These are phyloP conservation scores for Kickxella alabastrina DNA, from an alignment of 192 early-diverging fungal genomes.

Conservation along the genomic window DNA sequence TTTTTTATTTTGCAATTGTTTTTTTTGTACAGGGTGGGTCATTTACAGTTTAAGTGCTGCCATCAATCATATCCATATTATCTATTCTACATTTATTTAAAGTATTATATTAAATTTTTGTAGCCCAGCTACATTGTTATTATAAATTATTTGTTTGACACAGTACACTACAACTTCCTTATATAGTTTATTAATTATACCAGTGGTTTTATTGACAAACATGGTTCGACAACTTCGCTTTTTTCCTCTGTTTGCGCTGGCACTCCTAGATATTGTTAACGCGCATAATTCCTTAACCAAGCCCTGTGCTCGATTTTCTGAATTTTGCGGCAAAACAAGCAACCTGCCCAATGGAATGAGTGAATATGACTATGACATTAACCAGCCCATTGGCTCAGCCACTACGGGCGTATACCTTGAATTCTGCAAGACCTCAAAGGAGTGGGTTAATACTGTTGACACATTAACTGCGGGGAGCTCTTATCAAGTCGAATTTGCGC, in stretches of 20 bases:
- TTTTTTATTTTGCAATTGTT: too few species aligned
- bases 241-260: background rate
- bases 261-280: background rate
- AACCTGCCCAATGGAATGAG: background rate
- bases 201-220: background rate
- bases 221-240: background rate
- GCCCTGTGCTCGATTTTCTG: constrained; percentile 1
- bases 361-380: constrained; percentile 5
- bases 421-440: constrained; percentile 18
- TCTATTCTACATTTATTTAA: too few species aligned
- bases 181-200: background rate
- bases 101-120: background rate
- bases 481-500: constrained; percentile 42
- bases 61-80: background rate
- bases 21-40: background rate
- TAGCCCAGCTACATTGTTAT: background rate
- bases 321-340: background rate
- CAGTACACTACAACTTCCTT: background rate
- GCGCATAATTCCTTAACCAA: background rate
- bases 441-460: constrained; percentile 1
- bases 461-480: constrained; percentile 48
- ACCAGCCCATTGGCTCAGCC: constrained; percentile 14
- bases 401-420: constrained; percentile 13
- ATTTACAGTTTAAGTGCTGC: background rate
- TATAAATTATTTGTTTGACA: background rate